phyloP scores from a whole-genome alignment of 129 eudicot genomes.

The Daucus carota region DH1_v3.0 NC_030387.2:36590501-36591000 shows the following conservation, averaged over 20 bases:
- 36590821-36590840: not conserved
- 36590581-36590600: slow-evolving; percentile 17
- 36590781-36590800: no score
- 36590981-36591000: not conserved
- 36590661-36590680: no score
- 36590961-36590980: not conserved
- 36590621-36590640: not conserved
- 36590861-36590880: not conserved
- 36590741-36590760: no score
- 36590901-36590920: not conserved
- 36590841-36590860: not conserved
- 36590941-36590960: not conserved
- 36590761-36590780: not conserved
- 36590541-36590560: slow-evolving; percentile 52
- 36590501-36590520: slow-evolving; percentile 56
- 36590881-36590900: not conserved
- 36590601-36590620: not conserved
- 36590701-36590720: no score
- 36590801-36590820: not conserved
- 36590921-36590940: not conserved
- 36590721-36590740: no score
- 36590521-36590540: slow-evolving; percentile 60
- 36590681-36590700: no score
- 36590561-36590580: slow-evolving; percentile 49
- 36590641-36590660: not conserved